Conservation (phyloP, 2,329 filamentous ascomycete species). For the Trichophyton benhamiae region DNA sequence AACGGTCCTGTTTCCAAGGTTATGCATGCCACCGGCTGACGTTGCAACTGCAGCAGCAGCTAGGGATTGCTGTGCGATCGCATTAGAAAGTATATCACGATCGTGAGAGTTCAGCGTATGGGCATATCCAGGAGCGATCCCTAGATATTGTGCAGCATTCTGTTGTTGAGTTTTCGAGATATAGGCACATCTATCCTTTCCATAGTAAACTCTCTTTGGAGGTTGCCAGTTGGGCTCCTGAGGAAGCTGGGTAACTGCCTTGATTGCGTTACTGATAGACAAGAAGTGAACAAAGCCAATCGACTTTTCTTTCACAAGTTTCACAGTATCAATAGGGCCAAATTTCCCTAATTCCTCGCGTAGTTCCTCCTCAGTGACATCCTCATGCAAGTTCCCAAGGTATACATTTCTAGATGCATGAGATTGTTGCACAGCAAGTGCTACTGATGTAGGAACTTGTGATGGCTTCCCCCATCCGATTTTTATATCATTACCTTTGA, state of each 20-base stretch:
- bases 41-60: slow-evolving; percentile 94
- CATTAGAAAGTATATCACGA: slow-evolving; percentile 90
- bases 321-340: slow-evolving; percentile 90
- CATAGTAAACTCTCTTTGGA: slow-evolving; percentile 91
- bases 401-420: slow-evolving; percentile 96
- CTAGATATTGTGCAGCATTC: slow-evolving; percentile 94
- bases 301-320: slow-evolving; percentile 93
- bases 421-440: slow-evolving; percentile 93
- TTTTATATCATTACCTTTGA: slow-evolving; percentile 98
- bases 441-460: slow-evolving; percentile 91
- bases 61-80: slow-evolving; percentile 91
- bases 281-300: slow-evolving; percentile 97
- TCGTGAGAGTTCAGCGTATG: slow-evolving; percentile 94
- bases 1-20: slow-evolving; percentile 91
- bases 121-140: slow-evolving; percentile 90
- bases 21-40: slow-evolving; percentile 91
- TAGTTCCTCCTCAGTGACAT: slow-evolving; percentile 79
- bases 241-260: slow-evolving; percentile 89
- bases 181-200: slow-evolving; percentile 95
- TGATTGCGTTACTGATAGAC: slow-evolving; percentile 95
- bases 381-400: slow-evolving; percentile 81
- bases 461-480: slow-evolving; percentile 99
- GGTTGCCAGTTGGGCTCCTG: slow-evolving; percentile 96
- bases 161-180: slow-evolving; percentile 99
- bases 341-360: slow-evolving; percentile 94